phyloP scores from a whole-genome alignment of 1,284 basidiomycete species.

The Tilletia walkeri region DNA sequence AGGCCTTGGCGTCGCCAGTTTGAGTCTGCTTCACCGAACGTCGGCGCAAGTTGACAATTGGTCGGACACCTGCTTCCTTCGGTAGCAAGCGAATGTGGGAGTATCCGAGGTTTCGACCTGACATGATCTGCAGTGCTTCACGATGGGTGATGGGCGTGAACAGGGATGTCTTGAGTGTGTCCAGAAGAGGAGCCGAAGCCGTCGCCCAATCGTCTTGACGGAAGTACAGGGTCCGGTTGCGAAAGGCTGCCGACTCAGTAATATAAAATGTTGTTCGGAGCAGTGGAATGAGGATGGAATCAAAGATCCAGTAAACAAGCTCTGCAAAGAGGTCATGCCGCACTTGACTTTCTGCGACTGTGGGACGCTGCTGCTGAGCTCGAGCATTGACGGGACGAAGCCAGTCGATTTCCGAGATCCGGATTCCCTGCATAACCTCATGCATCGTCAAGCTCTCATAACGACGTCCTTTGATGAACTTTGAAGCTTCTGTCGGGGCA shows the following conservation, averaged over 20 bases:
- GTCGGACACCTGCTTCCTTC: conserved; percentile 89
- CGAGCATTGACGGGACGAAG: conserved; percentile 59
- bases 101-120: conserved; percentile 64
- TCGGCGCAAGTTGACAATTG: conserved; percentile 85
- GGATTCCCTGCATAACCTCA: conserved; percentile 72
- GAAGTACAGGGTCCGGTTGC: conserved; percentile 87
- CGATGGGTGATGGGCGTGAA: conserved; percentile 36
- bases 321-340: conserved; percentile 76
- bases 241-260: conserved; percentile 83
- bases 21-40: conserved; percentile 55
- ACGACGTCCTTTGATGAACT: conserved; percentile 70
- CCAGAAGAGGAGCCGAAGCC: conserved; percentile 76
- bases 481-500: conserved; percentile 64
- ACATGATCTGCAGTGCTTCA: conserved; percentile 53
- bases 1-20: neutral
- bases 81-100: conserved; percentile 85
- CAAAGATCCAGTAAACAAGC: conserved; percentile 88
- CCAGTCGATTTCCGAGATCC: conserved; percentile 78
- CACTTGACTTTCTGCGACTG: conserved; percentile 70
- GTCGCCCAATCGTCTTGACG: conserved; percentile 85
- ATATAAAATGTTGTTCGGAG: conserved; percentile 89
- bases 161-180: conserved; percentile 64
- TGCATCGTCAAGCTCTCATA: conserved; percentile 83
- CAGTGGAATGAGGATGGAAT: conserved; percentile 76
- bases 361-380: conserved; percentile 52